These are phyloP conservation scores for Juglanconis oblonga DNA, from an alignment of 2,329 filamentous ascomycete genomes.

Conservation along the genomic window DNA sequence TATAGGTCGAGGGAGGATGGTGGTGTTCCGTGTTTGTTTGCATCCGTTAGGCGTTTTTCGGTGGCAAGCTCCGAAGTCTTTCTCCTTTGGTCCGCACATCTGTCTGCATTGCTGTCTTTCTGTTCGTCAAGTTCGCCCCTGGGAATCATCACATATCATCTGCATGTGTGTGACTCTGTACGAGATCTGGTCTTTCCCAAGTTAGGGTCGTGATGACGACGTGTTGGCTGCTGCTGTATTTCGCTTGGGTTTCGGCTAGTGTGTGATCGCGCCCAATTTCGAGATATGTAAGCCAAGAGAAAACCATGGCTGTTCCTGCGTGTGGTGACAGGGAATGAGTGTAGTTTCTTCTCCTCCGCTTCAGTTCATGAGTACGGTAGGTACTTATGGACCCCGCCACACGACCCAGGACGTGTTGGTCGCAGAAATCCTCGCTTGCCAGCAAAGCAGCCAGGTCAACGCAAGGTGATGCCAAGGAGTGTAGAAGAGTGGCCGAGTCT, in stretches of 20 bases:
- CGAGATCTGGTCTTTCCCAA: no score
- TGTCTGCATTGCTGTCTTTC: background rate
- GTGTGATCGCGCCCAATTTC: background rate
- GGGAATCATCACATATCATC: background rate
- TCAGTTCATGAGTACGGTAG: background rate
- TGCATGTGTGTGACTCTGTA: background rate
- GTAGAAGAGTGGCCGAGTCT: no score
- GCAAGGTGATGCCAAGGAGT: no score
- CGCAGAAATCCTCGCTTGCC: no score
- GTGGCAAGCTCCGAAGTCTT: slow-evolving; percentile 7
- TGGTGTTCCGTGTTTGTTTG: slow-evolving; percentile 5
- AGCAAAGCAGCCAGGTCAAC: no score
- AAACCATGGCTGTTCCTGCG: background rate
- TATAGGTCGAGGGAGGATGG: background rate
- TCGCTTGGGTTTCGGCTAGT: background rate
- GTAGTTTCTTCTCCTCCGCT: background rate
- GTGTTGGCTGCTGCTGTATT: background rate
- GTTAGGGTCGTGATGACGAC: background rate
- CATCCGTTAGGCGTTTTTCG: slow-evolving; percentile 15
- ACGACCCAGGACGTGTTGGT: background rate
- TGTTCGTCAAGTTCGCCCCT: background rate
- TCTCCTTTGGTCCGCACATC: background rate
- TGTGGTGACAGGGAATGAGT: background rate
- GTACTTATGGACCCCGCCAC: background rate
- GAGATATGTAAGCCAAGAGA: background rate